Base-by-base conservation (phyloP, 148 eudicot species). In the Heliamphora exappendiculata region DNA sequence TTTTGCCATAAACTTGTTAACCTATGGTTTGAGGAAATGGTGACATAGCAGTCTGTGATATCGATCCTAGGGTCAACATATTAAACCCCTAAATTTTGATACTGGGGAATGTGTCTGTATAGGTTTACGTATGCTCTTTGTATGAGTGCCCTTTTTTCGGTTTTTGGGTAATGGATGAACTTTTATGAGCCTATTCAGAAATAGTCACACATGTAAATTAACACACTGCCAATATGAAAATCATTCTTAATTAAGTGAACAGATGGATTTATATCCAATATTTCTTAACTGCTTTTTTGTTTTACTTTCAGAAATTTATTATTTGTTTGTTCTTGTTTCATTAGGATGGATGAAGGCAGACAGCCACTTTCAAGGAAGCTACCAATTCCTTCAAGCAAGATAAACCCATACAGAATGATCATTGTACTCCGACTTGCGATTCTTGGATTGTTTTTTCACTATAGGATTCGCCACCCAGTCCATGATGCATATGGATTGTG, bases 341-440 rank as follows among this genome's bases (percentile, higher is more conserved):
- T 50, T 74, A 95, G 99, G 98, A 91, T 87, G 93, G 99, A 95
- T 80, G 96, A 95, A 90, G 99, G 99, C 72, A 91, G 99, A 84
- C 98, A 95, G 77, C 99, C 99, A 49, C 90, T 95, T 49, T 95
- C 93, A 50, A 93, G 99, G 81, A 95, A 95, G 86, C 41, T 88
- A 59, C 99, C 99, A 1, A 82, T 95, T 64, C 53, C 99, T 60
- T 93, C 99, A 34, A 91, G 99, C 97, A 95, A 75, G 89, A 91
- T 95, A 78, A 93, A 82, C 80, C 99, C 99, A 41, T 95, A 95
- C 84, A 87, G 99, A 79, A 82, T 95, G 74, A 74, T 95, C 65
- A 89, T 95, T 72, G 54, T 95, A 14, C 88, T 95, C 29, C 99
- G 99, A 31, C 85, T 95, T 62, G 87, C 54, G 13, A 73, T 95